Evolutionary conservation across 2,329 filamentous ascomycete genomes (phyloP).

Genomic region (Sarocladiaceae sp.): DNA sequence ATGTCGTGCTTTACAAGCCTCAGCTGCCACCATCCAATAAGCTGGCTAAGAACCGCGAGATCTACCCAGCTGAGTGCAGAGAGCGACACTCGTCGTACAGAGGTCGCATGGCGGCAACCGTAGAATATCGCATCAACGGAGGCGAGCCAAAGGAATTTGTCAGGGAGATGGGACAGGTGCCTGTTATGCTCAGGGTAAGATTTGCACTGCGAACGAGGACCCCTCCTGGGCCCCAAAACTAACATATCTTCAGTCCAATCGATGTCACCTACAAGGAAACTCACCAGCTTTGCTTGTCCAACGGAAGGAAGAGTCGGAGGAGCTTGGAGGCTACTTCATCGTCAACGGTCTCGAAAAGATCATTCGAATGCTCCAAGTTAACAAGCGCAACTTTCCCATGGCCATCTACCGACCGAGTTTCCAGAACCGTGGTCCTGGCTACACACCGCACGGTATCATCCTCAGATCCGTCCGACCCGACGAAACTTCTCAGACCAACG

Average conservation of each 20-base stretch:
- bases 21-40: slow-evolving; percentile 79
- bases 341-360: slow-evolving; percentile 98
- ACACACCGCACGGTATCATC: slow-evolving; percentile 87
- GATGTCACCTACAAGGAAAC: slow-evolving; percentile 84
- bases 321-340: slow-evolving; percentile 94
- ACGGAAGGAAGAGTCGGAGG: slow-evolving; percentile 91
- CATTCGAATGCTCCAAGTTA: slow-evolving; percentile 86
- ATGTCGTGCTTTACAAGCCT: slow-evolving; percentile 79
- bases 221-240: slow-evolving; percentile 12
- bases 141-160: slow-evolving; percentile 78
- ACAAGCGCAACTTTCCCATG: slow-evolving; percentile 90
- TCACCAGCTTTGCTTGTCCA: slow-evolving; percentile 78
- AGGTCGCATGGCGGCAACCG: slow-evolving; percentile 75
- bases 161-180: slow-evolving; percentile 82
- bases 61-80: slow-evolving; percentile 88
- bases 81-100: slow-evolving; percentile 90
- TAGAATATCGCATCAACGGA: slow-evolving; percentile 85
- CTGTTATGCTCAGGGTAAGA: slow-evolving; percentile 86
- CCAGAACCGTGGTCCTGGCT: slow-evolving; percentile 77
- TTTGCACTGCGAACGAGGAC: no score
- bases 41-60: slow-evolving; percentile 75
- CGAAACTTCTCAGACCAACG: slow-evolving; percentile 96
- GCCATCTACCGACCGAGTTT: slow-evolving; percentile 91
- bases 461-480: slow-evolving; percentile 92
- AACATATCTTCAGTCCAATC: slow-evolving; percentile 60